phyloP scores from a whole-genome alignment of 495 filamentous ascomycete genomes.

The Baudoinia panamericana region DNA sequence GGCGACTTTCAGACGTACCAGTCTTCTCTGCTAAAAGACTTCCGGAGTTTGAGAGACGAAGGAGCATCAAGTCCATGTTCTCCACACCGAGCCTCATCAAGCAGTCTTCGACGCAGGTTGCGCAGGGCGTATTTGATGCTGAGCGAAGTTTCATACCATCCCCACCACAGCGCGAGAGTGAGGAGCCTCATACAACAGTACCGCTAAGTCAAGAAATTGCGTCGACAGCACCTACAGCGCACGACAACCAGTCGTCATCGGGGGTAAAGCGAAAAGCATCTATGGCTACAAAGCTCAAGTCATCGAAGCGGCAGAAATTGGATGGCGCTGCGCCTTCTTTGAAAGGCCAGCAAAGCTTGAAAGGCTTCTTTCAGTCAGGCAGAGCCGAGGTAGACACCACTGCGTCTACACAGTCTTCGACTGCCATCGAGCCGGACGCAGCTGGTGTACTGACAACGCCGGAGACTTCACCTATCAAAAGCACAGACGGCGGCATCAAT shows the following conservation, averaged over 20 bases:
- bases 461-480: neutral
- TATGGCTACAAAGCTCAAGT: slow-evolving; percentile 3
- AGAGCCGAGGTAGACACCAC: neutral
- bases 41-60: slow-evolving; percentile 72
- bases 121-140: no score
- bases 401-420: no score
- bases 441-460: no score
- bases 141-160: no score
- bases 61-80: slow-evolving; percentile 91
- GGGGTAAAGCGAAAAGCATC: slow-evolving; percentile 18
- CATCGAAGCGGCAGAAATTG: slow-evolving; percentile 40
- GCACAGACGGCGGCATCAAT: neutral
- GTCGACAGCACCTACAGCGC: no score
- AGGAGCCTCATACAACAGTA: no score
- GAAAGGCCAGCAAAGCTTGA: slow-evolving; percentile 60
- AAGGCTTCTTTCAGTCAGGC: slow-evolving; percentile 70
- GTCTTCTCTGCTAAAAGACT: slow-evolving; percentile 71
- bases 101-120: neutral
- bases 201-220: no score
- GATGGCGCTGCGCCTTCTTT: slow-evolving; percentile 17
- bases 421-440: no score
- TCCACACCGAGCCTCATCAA: slow-evolving; percentile 24
- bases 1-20: slow-evolving; percentile 49
- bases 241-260: no score
- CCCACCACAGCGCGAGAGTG: no score